Conservation (phyloP, 2,329 filamentous ascomycete species). For the Sporothrix humicola region DNA sequence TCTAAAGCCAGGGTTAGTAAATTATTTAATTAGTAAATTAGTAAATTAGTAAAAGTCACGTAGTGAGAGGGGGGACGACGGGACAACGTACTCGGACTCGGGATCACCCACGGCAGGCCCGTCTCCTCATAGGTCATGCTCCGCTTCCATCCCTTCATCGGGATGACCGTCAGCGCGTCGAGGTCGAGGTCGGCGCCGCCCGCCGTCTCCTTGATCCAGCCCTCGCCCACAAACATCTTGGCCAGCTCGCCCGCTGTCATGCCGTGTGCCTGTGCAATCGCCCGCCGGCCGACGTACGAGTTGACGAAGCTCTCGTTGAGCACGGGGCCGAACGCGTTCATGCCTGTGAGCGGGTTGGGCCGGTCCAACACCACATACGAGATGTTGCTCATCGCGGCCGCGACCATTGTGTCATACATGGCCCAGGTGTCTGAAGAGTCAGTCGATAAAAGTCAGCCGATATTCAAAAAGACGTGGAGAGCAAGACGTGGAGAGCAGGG, state of each 20-base stretch:
- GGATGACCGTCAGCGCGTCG: neutral
- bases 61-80: too few relatives aligned
- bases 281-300: neutral
- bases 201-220: neutral
- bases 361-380: neutral
- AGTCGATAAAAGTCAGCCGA: too few relatives aligned
- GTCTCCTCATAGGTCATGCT: neutral
- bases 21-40: too few relatives aligned
- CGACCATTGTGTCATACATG: neutral
- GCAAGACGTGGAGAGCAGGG: too few relatives aligned
- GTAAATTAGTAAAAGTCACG: too few relatives aligned
- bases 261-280: neutral
- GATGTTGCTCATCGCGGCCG: neutral
- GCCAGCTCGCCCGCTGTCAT: conserved; percentile 2
- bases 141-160: neutral
- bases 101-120: neutral
- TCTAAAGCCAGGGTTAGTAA: neutral
- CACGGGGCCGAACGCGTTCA: neutral
- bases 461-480: too few relatives aligned
- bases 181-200: neutral
- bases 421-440: neutral
- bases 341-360: neutral
- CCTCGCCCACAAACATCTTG: neutral
- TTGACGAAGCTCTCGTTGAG: conserved; percentile 1
- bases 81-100: neutral